Evolutionary conservation across 306 rosid species (phyloP), one percentile per base, ranked within the genome.

Genomic region (Cicer pinnatifidum): DNA sequence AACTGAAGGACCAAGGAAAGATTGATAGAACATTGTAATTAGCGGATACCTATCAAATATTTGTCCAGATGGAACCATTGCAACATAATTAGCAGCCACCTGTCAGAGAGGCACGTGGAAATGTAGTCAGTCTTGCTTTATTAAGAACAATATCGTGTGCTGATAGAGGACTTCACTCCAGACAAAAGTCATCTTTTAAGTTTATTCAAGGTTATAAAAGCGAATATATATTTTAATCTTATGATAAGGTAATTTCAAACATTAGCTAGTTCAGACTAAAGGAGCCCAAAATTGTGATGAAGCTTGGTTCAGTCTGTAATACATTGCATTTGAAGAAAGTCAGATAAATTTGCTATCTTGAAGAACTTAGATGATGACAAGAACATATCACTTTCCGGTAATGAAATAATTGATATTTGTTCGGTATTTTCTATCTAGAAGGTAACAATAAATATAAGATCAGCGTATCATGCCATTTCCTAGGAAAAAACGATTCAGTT

Each of bases 51-150:
- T 93, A 81, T 93, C 98, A 85, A 93, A 93, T 76, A 93, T 84
- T 82, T 91, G 98, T 82, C 98, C 96, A 67, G 97, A 88, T 43
- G 98, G 97, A 89, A 91, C 80, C 97, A 93, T 93, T 50, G 98
- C 98, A 50, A 93, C 97, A 68, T 91, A 93, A 82, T 93, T 91
- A 35, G 98, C 97, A 0, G 98, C 98, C 43, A 93, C 97, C 97
- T 93, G 86, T 28, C 28, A n/a, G 59, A 17, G 12, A 73, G 58
- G 15, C 78, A 37, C 52, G 16, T 46, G 66, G 69, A 75, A 75
- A 41, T 44, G 46, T 35, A 67, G 47, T 67, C 17, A 64, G 40
- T 40, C 15, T 52, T 19, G 44, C 17, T 48, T 67, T 33, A 41
- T 28, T 43, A 50, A 56, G 60, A 16, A 37, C 53, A 50, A 56